A percentile compares a stretch with the other conserved stretches of the same genome.
These are phyloP conservation scores for Penicillium malachiteum DNA, from an alignment of 495 filamentous ascomycete genomes.

Conservation along the genomic window DNA sequence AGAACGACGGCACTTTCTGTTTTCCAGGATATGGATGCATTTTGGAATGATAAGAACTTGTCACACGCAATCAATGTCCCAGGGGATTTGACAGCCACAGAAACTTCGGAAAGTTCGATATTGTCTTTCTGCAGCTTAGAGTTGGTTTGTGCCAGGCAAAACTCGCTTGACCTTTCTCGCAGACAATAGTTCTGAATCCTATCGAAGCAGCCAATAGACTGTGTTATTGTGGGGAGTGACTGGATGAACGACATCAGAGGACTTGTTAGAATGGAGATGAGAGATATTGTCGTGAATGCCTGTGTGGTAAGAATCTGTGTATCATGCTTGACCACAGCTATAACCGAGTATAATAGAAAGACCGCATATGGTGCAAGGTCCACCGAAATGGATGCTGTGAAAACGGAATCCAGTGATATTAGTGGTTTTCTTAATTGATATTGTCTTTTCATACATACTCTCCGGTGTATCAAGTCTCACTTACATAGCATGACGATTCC, in stretches of 20 bases:
- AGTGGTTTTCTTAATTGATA: too few relatives aligned
- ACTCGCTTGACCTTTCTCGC: background rate
- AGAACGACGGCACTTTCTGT: background rate
- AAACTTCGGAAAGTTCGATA: background rate
- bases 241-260: constrained; percentile 27
- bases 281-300: constrained; percentile 36
- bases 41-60: background rate
- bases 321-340: constrained; percentile 39
- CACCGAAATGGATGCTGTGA: constrained; percentile 10
- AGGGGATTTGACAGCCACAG: background rate
- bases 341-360: constrained; percentile 39
- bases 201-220: constrained; percentile 27
- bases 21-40: constrained; percentile 3
- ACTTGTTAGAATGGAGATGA: constrained; percentile 28
- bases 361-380: constrained; percentile 37
- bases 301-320: constrained; percentile 37
- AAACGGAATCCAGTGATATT: too few relatives aligned
- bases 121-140: background rate
- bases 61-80: background rate
- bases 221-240: constrained; percentile 17
- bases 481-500: constrained; percentile 3
- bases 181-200: constrained; percentile 28
- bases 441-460: too few relatives aligned
- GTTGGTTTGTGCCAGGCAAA: background rate
- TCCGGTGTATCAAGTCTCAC: background rate